Base-by-base conservation (phyloP, 176 grass and related monocot genomes). In the Musa troglodytarum region DNA sequence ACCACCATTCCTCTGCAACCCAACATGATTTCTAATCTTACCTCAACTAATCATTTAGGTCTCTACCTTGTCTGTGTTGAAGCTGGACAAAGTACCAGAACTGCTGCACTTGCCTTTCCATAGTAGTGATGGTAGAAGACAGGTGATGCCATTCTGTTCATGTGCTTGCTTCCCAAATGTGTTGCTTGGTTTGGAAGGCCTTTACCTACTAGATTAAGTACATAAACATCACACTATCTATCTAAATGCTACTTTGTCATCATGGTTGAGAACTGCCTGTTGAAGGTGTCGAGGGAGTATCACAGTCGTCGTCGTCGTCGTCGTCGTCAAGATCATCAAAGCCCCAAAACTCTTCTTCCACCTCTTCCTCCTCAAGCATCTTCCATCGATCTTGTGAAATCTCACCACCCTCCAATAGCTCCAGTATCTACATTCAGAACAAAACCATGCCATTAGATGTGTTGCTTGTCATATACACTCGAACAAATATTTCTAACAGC, bases 281-380 rank as follows among this genome's bases (percentile, higher is more conserved):
- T 23, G 90, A 90, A 8, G 73, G 79, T 1, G 86, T 89, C 1
- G 59, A 89, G 1, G 86, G 84, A 10, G 90, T 89, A 78, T 85
- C 82, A 5, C 84, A 53, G 13, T 82, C 76, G 0, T 83, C 82
- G 2, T 90, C 78, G 24, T 86, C 87, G 68, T 81, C 82, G 1
- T 87, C 86, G 17, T 92, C 87, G 49, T 91, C 77, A 65, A 93
- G 90, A 76, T 92, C 84, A 68, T 92, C 77, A 17, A 98, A 72
- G 52, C 71, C 84, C 93, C 85, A 87, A 10, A 83, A 76, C 22
- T 85, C 80, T 1, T 93, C 86, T 77, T 86, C 83, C 2, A 5
- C 15, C 2, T 75, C 76, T 19, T 63, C 79, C 62, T 67, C 76
- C 65, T 89, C 77, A 2, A 86, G 90, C 88, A 93, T 89, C 75